phyloP scores from a whole-genome alignment of 352 stramenopile genomes.

The Pilasporangium apinafurcum region DNA sequence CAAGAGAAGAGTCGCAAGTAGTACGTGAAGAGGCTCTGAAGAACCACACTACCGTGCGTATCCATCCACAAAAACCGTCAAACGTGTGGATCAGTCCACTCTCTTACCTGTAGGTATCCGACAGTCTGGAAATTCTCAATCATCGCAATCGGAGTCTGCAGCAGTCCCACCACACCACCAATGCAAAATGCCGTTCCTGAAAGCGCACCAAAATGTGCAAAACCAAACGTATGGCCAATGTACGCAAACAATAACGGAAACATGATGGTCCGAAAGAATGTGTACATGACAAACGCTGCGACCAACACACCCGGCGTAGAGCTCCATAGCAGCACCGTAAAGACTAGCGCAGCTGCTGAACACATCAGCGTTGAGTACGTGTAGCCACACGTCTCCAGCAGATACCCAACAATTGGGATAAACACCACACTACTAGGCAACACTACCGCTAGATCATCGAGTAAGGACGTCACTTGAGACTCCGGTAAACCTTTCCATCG shows the following conservation, averaged over 20 bases:
- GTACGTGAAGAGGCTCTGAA: not conserved
- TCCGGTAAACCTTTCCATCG: conserved; percentile 39
- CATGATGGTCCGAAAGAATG: conserved; percentile 78
- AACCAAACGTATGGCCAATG: conserved; percentile 72
- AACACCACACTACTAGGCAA: conserved; percentile 65
- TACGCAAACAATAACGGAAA: conserved; percentile 83
- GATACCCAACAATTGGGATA: conserved; percentile 62
- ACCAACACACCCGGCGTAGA: conserved; percentile 25
- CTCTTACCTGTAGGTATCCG: conserved; percentile 31
- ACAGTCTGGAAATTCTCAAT: conserved; percentile 40
- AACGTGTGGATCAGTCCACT: conserved; percentile 12
- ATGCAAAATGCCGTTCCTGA: conserved; percentile 73
- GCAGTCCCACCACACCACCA: conserved; percentile 46
- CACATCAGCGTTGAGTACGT: conserved; percentile 39
- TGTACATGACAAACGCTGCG: conserved; percentile 60
- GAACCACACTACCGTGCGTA: not conserved
- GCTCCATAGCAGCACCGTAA: conserved; percentile 35
- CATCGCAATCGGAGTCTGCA: conserved; percentile 57
- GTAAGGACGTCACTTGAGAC: conserved; percentile 26
- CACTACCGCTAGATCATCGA: conserved; percentile 50
- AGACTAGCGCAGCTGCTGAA: conserved; percentile 33
- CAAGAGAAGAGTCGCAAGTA: conserved; percentile 1
- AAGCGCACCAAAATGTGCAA: conserved; percentile 80
- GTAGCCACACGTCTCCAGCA: conserved; percentile 72
- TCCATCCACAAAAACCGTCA: not conserved